Percentiles rank a stretch among this genome's conserved stretches.
Conservation (phyloP, 2,329 filamentous ascomycete genomes). For the Trichoderma endophyticum region DNA sequence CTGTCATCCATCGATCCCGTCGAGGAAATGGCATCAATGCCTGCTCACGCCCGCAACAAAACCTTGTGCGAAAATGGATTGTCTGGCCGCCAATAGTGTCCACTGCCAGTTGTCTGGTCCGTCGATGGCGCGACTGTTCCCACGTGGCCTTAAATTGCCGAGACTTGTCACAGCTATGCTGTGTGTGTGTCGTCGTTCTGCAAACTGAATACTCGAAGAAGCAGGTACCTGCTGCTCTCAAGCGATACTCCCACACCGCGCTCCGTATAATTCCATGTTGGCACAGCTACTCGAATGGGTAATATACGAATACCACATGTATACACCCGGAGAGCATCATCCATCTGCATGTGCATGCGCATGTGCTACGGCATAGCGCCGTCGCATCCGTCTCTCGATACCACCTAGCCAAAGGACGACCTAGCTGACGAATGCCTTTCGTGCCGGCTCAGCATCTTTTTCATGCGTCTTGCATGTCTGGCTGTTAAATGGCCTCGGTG, state of each 20-base stretch:
- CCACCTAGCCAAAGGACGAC: neutral
- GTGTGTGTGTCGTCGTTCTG: neutral
- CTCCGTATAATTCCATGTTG: neutral
- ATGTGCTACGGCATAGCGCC: neutral
- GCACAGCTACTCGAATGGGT: neutral
- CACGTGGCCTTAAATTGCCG: slow-evolving; percentile 6
- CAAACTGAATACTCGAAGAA: neutral
- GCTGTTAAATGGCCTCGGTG: neutral
- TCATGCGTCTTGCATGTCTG: neutral
- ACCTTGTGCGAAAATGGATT: neutral
- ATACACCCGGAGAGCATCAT: neutral
- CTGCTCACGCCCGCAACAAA: neutral
- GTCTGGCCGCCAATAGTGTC: neutral
- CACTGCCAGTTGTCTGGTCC: neutral
- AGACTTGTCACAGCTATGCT: neutral
- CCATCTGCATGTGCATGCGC: neutral
- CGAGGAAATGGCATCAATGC: neutral
- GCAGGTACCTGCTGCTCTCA: neutral
- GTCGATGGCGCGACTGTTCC: slow-evolving; percentile 8
- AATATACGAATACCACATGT: neutral
- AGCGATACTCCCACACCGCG: neutral
- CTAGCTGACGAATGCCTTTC: neutral
- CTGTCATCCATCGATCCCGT: neutral
- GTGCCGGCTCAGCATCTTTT: neutral
- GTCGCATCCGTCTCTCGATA: neutral